These are phyloP conservation scores for Entophlyctis luteolus DNA, from an alignment of 192 early-diverging fungal genomes.

Conservation along the genomic window DNA sequence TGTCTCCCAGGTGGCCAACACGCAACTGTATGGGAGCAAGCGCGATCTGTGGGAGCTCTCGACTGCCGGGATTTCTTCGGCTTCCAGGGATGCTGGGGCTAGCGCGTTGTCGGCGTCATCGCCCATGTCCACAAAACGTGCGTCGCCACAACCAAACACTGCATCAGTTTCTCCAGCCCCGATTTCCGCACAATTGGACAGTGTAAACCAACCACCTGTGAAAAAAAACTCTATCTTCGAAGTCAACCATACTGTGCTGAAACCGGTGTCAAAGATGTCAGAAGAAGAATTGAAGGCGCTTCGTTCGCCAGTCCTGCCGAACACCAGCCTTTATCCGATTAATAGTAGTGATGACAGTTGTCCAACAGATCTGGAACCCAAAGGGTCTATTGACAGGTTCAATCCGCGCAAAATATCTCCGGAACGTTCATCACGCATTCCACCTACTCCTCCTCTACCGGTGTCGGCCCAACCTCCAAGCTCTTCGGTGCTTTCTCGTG, in stretches of 20 bases:
- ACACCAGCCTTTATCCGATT: not conserved
- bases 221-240: conserved; percentile 46
- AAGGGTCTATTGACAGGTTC: too few relatives aligned
- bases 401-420: too few relatives aligned
- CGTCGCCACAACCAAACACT: too few relatives aligned
- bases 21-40: not conserved
- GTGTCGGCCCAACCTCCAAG: not conserved
- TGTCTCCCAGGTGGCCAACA: too few relatives aligned
- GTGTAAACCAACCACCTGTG: not conserved
- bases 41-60: conserved; percentile 4
- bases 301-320: not conserved
- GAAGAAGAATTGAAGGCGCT: conserved; percentile 30
- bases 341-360: not conserved
- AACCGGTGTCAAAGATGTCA: conserved; percentile 42
- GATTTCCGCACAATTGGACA: too few relatives aligned
- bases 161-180: too few relatives aligned
- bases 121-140: too few relatives aligned
- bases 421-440: not conserved
- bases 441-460: not conserved
- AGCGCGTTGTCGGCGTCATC: too few relatives aligned
- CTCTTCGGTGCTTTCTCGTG: not conserved
- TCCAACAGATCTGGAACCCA: conserved; percentile 2
- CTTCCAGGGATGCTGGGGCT: too few relatives aligned
- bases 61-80: too few relatives aligned
- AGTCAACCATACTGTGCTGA: conserved; percentile 27